Evolutionary conservation across 257 asterid genomes (phyloP).

Genomic region (Jasminum sambac): DNA sequence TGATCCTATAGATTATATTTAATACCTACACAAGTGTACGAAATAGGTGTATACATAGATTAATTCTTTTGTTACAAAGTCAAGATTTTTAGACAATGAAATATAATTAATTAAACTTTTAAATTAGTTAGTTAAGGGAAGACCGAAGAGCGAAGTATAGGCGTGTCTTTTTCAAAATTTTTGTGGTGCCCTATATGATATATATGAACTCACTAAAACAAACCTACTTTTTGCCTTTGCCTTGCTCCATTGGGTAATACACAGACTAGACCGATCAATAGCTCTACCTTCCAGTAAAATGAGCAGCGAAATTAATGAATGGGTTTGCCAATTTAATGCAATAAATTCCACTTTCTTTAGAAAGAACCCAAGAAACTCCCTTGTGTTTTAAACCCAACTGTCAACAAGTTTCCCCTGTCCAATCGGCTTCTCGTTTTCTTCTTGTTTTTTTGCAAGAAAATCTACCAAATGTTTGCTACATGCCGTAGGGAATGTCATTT

Average conservation of each 20-base stretch:
- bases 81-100: too few relatives aligned
- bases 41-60: too few relatives aligned
- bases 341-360: conserved; percentile 9
- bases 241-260: conserved; percentile 25
- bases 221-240: neutral
- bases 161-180: too few relatives aligned
- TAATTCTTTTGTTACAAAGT: too few relatives aligned
- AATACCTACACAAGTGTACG: too few relatives aligned
- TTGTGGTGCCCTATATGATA: neutral
- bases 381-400: conserved; percentile 3
- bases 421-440: conserved; percentile 24
- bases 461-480: conserved; percentile 18
- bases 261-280: conserved; percentile 29
- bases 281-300: conserved; percentile 20
- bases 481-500: conserved; percentile 25
- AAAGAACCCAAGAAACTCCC: conserved; percentile 3
- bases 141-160: too few relatives aligned
- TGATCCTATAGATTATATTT: too few relatives aligned
- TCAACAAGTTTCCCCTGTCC: conserved; percentile 17
- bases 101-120: too few relatives aligned
- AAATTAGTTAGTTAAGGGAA: too few relatives aligned
- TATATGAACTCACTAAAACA: conserved; percentile 4
- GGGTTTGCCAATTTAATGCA: neutral
- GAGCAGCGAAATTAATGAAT: conserved; percentile 31
- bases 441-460: conserved; percentile 8